These are phyloP conservation scores for Aspergillus phoenicis DNA, from an alignment of 2,329 filamentous ascomycete genomes.

Conservation along the genomic window DNA sequence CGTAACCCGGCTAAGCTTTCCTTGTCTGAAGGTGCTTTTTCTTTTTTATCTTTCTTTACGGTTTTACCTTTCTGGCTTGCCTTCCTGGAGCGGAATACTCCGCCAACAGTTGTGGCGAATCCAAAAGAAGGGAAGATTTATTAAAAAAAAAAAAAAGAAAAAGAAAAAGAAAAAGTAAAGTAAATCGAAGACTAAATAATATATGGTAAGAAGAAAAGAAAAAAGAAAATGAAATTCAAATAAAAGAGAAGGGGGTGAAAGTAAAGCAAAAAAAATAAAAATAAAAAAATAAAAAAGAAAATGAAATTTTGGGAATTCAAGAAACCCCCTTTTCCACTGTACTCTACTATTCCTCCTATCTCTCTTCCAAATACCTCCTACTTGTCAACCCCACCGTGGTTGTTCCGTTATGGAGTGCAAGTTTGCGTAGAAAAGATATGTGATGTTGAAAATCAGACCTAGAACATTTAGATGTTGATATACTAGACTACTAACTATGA, in stretches of 20 bases:
- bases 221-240: not conserved
- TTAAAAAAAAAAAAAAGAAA: not conserved
- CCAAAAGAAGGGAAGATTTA: not conserved
- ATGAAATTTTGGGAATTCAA: not conserved
- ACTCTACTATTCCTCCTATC: constrained; percentile 9
- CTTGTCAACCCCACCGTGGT: constrained; percentile 11
- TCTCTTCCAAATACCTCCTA: not conserved
- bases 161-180: not conserved
- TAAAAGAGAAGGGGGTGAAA: not conserved
- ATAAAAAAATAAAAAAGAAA: not conserved
- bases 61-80: constrained; percentile 9
- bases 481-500: constrained; percentile 5
- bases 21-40: constrained; percentile 18
- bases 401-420: constrained; percentile 20
- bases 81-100: constrained; percentile 20
- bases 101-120: constrained; percentile 27
- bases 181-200: not conserved
- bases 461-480: constrained; percentile 18
- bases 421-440: not conserved
- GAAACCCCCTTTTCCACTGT: constrained; percentile 1
- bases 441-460: constrained; percentile 26
- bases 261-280: not conserved
- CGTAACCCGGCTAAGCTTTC: constrained; percentile 29
- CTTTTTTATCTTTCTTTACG: not conserved
- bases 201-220: not conserved